A percentile compares a stretch with the other conserved stretches of the same genome.
phyloP scores from a whole-genome alignment of 169 alveolate genomes.

The Plasmodium sp. region DNA sequence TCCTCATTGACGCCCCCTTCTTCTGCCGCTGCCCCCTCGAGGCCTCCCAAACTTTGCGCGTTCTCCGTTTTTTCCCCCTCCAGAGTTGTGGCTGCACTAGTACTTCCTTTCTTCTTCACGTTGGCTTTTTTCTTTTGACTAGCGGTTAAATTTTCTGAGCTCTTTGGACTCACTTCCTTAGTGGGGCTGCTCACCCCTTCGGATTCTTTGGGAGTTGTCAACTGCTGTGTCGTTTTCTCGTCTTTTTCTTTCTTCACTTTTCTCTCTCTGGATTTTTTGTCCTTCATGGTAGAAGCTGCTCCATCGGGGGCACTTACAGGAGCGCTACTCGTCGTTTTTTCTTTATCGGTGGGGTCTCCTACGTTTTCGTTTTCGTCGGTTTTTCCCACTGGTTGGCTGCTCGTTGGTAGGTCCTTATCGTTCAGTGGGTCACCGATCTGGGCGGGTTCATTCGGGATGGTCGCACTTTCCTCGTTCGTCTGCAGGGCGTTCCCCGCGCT shows the following conservation, averaged over 20 bases:
- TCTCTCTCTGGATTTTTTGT: slow-evolving; percentile 6
- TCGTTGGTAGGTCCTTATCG: not conserved
- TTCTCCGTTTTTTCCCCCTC: not conserved
- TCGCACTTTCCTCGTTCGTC: not conserved
- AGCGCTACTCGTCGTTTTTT: not conserved
- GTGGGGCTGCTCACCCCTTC: not conserved
- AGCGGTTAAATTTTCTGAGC: not conserved
- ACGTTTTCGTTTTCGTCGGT: not conserved
- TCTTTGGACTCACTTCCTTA: not conserved
- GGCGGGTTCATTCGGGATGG: not conserved
- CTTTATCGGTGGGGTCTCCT: not conserved
- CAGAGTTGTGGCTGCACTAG: not conserved
- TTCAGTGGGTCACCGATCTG: not conserved
- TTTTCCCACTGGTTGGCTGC: not conserved
- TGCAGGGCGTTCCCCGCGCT: not conserved
- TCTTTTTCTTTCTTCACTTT: slow-evolving; percentile 17
- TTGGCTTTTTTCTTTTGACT: not conserved
- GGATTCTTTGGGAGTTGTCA: not conserved
- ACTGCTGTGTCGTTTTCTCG: not conserved
- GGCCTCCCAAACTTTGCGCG: not conserved
- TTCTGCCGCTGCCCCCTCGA: not conserved
- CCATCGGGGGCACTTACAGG: not conserved
- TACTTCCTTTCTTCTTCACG: not conserved
- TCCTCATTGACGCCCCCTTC: too few species aligned
- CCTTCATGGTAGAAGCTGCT: not conserved